Evolutionary conservation across 371 early-diverging fungal genomes (phyloP).

Genomic region (Lichtheimia hyalospora): DNA sequence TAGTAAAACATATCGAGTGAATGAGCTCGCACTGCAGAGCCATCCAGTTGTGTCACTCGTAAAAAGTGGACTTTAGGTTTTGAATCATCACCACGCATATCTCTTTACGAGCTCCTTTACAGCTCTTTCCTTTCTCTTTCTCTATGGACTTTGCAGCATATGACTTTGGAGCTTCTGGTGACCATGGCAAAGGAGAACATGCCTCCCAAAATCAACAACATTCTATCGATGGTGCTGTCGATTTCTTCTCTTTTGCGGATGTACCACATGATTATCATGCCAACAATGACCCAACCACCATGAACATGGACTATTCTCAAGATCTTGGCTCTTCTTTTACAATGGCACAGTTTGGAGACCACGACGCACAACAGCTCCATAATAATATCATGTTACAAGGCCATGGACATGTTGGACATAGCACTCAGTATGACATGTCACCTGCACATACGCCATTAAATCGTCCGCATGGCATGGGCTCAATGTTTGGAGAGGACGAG

Average conservation of each 20-base stretch:
- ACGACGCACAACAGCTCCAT: conserved; percentile 41
- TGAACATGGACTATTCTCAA: background rate
- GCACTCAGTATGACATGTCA: conserved; percentile 45
- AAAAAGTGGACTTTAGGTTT: too few relatives aligned
- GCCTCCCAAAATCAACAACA: background rate
- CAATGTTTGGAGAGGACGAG: too few relatives aligned
- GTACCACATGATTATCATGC: conserved; percentile 3
- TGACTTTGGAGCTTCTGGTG: conserved; percentile 6
- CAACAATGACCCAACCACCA: background rate
- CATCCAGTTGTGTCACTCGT: too few relatives aligned
- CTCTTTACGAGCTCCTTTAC: too few relatives aligned
- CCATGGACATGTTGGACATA: conserved; percentile 26
- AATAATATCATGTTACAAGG: conserved; percentile 28
- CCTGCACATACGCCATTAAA: background rate
- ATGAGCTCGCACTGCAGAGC: too few relatives aligned
- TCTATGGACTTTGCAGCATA: too few relatives aligned
- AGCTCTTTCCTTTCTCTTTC: too few relatives aligned
- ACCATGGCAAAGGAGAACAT: conserved; percentile 1
- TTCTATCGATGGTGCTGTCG: conserved; percentile 4
- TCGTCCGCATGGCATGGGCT: too few relatives aligned
- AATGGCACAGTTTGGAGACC: conserved; percentile 9
- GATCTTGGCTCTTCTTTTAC: background rate
- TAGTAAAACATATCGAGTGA: too few relatives aligned
- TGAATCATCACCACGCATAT: too few relatives aligned
- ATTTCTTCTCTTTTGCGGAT: conserved; percentile 36